Evolutionary conservation across 352 stramenopile genomes (phyloP).

Genomic region (Globisporangium mamillatum): DNA sequence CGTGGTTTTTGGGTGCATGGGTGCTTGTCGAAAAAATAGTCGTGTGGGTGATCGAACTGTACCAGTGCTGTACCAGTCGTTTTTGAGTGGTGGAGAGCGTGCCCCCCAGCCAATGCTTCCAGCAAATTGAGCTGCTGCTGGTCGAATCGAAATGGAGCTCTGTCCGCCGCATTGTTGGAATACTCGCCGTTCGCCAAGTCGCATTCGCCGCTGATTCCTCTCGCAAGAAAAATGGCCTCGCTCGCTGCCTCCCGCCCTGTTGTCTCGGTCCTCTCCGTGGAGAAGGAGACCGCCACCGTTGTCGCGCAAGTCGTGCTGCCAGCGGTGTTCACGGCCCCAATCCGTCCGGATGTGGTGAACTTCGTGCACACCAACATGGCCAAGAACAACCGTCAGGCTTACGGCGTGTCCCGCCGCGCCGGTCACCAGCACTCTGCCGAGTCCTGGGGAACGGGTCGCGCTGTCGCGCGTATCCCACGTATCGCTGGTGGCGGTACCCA

Average conservation of each 20-base stretch:
- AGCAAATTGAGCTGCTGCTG: background rate
- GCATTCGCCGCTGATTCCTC: constrained; percentile 40
- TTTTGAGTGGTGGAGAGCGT: constrained; percentile 20
- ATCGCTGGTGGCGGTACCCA: constrained; percentile 97
- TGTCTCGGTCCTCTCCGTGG: constrained; percentile 93
- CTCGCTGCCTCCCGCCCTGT: constrained; percentile 93
- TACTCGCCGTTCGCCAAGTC: constrained; percentile 55
- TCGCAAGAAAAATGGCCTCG: constrained; percentile 48
- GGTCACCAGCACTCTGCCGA: constrained; percentile 97
- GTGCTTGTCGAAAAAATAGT: too few species aligned
- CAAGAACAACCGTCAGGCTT: constrained; percentile 99
- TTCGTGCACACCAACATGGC: constrained; percentile 99
- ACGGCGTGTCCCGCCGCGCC: constrained; percentile 94
- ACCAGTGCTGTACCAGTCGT: background rate
- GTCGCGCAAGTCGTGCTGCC: constrained; percentile 90
- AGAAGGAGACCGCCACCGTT: constrained; percentile 79
- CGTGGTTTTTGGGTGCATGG: background rate
- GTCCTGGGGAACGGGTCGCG: constrained; percentile 98
- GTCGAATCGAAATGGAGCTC: background rate
- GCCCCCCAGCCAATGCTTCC: background rate
- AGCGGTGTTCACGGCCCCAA: constrained; percentile 96
- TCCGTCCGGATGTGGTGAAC: constrained; percentile 98
- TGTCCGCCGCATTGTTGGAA: constrained; percentile 44
- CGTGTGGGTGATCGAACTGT: background rate
- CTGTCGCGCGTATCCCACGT: constrained; percentile 99